Conservation (phyloP, 202 grass and related monocot genomes). For the Dendrocalamus latiflorus region DNA sequence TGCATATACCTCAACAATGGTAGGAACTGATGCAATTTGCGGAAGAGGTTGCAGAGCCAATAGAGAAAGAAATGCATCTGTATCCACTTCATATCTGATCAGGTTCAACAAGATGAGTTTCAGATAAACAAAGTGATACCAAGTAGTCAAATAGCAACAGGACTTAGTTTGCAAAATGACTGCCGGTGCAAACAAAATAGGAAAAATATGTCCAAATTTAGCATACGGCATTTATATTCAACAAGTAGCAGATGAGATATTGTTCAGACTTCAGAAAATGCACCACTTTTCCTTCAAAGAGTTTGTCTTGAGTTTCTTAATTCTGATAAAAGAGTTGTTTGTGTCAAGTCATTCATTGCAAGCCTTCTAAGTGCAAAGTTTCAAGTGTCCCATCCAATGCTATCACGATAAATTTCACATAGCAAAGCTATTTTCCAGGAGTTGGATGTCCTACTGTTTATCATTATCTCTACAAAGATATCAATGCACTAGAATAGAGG, state of each 20-base stretch:
- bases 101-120: slow-evolving; percentile 40
- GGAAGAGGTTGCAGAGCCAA: slow-evolving; percentile 83
- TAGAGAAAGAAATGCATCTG: slow-evolving; percentile 92
- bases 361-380: neutral
- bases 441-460: neutral
- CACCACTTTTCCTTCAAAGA: neutral
- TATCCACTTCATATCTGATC: slow-evolving; percentile 94
- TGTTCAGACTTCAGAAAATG: neutral
- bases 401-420: slow-evolving; percentile 1
- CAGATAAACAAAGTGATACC: slow-evolving; percentile 18
- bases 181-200: neutral
- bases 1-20: slow-evolving; percentile 84
- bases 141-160: neutral
- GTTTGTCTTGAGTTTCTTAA: neutral
- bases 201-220: neutral
- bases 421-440: neutral
- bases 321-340: neutral
- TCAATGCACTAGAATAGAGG: neutral
- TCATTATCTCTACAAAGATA: neutral
- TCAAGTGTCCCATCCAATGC: neutral
- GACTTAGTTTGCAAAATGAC: neutral
- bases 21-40: slow-evolving; percentile 66
- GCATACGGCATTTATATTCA: neutral
- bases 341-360: slow-evolving; percentile 12
- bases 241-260: neutral